Evolutionary conservation across 495 filamentous ascomycete species (phyloP).

Genomic region (Elaphomyces granulatus): DNA sequence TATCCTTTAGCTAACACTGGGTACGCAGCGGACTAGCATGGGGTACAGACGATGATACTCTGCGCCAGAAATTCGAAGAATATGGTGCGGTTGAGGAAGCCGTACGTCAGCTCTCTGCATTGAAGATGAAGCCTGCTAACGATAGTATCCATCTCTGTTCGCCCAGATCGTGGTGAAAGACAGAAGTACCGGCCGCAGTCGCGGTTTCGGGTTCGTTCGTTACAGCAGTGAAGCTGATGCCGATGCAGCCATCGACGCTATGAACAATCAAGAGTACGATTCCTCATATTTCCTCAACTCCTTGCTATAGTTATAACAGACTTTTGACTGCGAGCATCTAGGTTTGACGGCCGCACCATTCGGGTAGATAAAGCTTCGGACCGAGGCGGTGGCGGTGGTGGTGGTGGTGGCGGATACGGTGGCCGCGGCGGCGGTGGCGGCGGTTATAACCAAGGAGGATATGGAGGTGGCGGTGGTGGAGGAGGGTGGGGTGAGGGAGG

Average conservation of each 20-base stretch:
- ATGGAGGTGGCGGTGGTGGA: too few species aligned
- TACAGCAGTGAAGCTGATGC: conserved; percentile 74
- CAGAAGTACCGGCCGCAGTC: conserved; percentile 86
- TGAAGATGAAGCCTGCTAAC: conserved; percentile 1
- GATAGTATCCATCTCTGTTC: too few species aligned
- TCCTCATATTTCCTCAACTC: background rate
- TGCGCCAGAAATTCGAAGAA: conserved; percentile 77
- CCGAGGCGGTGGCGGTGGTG: conserved; percentile 30
- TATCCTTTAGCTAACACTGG: conserved; percentile 5
- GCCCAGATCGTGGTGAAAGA: conserved; percentile 90
- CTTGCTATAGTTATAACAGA: too few species aligned
- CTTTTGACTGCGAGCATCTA: conserved; percentile 22
- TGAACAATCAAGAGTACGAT: conserved; percentile 91
- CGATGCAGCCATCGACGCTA: conserved; percentile 58
- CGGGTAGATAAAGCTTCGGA: conserved; percentile 95
- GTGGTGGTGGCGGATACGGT: conserved; percentile 32
- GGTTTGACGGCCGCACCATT: conserved; percentile 91
- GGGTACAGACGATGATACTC: conserved; percentile 81
- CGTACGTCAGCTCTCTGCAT: conserved; percentile 49
- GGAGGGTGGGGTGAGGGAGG: too few species aligned
- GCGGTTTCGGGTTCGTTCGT: conserved; percentile 94
- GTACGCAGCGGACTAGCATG: conserved; percentile 81
- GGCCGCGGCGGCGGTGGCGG: conserved; percentile 22
- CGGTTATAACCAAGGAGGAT: too few species aligned
- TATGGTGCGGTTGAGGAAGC: conserved; percentile 86